Conservation (phyloP, 352 stramenopile species). For the Phytophthora europaea region DNA sequence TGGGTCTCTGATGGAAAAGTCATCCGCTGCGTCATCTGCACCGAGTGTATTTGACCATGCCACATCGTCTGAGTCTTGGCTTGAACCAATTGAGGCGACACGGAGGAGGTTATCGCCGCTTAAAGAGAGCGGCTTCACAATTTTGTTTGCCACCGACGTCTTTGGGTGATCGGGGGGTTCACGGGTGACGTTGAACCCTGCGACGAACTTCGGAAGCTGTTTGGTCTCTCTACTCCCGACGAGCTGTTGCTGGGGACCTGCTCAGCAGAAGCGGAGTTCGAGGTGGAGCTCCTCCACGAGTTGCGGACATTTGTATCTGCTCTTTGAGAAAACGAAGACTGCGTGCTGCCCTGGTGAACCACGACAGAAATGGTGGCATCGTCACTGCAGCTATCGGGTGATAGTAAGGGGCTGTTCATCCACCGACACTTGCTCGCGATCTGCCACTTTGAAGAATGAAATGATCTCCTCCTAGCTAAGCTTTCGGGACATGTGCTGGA, state of each 20-base stretch:
- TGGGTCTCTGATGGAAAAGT: slow-evolving; percentile 17
- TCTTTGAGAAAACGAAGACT: not conserved
- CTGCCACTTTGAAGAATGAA: not conserved
- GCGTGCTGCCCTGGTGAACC: not conserved
- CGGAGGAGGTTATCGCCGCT: slow-evolving; percentile 50
- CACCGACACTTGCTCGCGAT: not conserved
- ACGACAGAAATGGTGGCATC: slow-evolving; percentile 6
- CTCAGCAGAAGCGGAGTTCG: not conserved
- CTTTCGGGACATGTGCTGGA: not conserved
- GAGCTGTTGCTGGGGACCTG: not conserved
- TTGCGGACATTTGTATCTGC: not conserved
- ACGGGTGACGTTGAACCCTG: not conserved
- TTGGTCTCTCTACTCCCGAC: not conserved
- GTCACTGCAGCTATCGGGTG: slow-evolving; percentile 1
- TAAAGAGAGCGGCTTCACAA: slow-evolving; percentile 29
- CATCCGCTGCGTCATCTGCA: not conserved
- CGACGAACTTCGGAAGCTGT: slow-evolving; percentile 10
- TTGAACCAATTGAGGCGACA: slow-evolving; percentile 44
- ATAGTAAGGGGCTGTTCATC: slow-evolving; percentile 5
- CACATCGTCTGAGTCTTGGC: not conserved
- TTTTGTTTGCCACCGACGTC: slow-evolving; percentile 1
- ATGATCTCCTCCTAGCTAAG: not conserved
- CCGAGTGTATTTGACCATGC: slow-evolving; percentile 13
- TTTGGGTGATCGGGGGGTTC: not conserved
- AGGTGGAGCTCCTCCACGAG: slow-evolving; percentile 4